phyloP scores from a whole-genome alignment of 805 yeast species.

The Saccharomycodes ludwigii region DNA sequence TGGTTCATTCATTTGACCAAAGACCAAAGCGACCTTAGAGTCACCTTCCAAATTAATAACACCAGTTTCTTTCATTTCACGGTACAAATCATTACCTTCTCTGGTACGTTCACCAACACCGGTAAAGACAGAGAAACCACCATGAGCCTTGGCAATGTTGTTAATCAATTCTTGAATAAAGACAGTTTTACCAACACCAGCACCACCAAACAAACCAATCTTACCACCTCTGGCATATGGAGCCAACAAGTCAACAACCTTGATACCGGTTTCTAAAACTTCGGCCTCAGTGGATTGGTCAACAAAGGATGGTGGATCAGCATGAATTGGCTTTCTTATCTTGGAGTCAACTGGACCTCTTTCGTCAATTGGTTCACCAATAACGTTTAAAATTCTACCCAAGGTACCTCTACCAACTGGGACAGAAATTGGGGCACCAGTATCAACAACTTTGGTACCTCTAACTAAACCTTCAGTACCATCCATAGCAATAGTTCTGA shows the following conservation, averaged over 20 bases:
- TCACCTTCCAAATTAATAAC: conserved; percentile 99
- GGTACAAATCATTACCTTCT: conserved; percentile 99
- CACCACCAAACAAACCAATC: conserved; percentile 99
- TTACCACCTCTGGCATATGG: conserved; percentile 99
- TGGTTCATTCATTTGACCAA: conserved; percentile 99
- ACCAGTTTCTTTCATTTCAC: conserved; percentile 99
- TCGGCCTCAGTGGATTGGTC: conserved; percentile 98
- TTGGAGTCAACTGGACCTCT: conserved; percentile 95
- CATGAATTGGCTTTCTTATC: conserved; percentile 95
- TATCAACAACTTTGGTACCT: conserved; percentile 84
- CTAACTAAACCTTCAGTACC: conserved; percentile 99
- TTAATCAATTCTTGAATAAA: conserved; percentile 98
- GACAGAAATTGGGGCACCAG: conserved; percentile 97
- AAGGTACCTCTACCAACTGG: conserved; percentile 99
- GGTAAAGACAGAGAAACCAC: conserved; percentile 99
- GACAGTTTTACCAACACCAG: conserved; percentile 99
- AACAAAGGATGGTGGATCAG: conserved; percentile 92
- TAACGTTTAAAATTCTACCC: conserved; percentile 96
- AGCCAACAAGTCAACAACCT: conserved; percentile 97
- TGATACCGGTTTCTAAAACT: conserved; percentile 98
- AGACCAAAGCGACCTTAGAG: conserved; percentile 97
- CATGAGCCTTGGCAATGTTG: conserved; percentile 99
- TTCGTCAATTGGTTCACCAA: conserved; percentile 99
- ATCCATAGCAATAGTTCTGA: conserved; percentile 99
- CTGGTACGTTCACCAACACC: conserved; percentile 99